Evolutionary conservation across 2,329 filamentous ascomycete genomes (phyloP).

Genomic region (Aspergillus puulaauensis): DNA sequence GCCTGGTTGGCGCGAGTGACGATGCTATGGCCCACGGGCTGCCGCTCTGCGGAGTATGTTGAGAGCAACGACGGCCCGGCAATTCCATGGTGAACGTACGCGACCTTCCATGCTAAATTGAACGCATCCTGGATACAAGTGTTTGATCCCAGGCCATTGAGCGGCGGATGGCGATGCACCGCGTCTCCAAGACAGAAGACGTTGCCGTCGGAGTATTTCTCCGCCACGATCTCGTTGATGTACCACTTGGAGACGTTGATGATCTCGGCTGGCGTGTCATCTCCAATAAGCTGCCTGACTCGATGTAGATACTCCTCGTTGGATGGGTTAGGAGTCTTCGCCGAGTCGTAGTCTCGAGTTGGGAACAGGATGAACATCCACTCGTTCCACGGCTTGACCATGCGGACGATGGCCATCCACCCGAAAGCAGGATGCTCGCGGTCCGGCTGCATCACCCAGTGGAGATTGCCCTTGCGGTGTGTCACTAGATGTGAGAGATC

Average conservation of each 20-base stretch:
- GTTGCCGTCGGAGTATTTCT: slow-evolving; percentile 54
- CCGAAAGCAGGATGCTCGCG: slow-evolving; percentile 52
- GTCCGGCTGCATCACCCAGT: slow-evolving; percentile 54
- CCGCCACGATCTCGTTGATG: slow-evolving; percentile 62
- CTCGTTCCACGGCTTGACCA: slow-evolving; percentile 65
- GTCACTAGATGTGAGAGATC: not conserved
- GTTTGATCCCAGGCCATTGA: slow-evolving; percentile 33
- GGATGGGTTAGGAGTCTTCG: slow-evolving; percentile 34
- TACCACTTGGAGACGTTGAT: slow-evolving; percentile 58
- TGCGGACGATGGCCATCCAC: slow-evolving; percentile 53
- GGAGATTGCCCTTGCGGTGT: not conserved
- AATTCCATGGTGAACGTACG: slow-evolving; percentile 28
- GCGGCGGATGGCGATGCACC: slow-evolving; percentile 30
- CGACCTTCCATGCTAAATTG: slow-evolving; percentile 47
- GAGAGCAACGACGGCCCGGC: slow-evolving; percentile 28
- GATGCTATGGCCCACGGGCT: slow-evolving; percentile 30
- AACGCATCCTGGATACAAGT: slow-evolving; percentile 41
- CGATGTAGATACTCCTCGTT: slow-evolving; percentile 29
- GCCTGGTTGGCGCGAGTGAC: slow-evolving; percentile 27
- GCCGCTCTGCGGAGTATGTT: slow-evolving; percentile 42
- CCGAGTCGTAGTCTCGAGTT: slow-evolving; percentile 19
- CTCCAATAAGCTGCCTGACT: slow-evolving; percentile 55
- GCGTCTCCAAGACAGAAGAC: slow-evolving; percentile 33
- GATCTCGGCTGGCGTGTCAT: slow-evolving; percentile 53
- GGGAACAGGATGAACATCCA: slow-evolving; percentile 61